phyloP scores from a whole-genome alignment of 805 yeast species.

The Saccharomycopsis sp. region DNA sequence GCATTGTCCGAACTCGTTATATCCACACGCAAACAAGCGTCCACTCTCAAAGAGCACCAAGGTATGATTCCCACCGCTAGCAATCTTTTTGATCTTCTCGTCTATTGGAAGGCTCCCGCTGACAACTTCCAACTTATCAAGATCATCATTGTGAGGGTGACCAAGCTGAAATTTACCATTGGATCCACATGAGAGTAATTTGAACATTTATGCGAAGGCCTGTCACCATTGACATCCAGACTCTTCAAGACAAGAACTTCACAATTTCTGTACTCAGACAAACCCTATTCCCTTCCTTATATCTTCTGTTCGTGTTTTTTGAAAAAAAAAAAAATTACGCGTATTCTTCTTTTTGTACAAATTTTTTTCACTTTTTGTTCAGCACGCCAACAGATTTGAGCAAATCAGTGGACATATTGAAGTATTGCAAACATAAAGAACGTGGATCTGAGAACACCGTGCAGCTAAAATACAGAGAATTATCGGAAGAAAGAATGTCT shows the following conservation, averaged over 20 bases:
- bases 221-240: neutral
- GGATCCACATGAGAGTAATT: constrained; percentile 64
- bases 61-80: constrained; percentile 87
- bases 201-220: constrained; percentile 1
- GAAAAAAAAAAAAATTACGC: constrained; percentile 8
- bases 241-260: neutral
- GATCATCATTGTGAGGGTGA: constrained; percentile 45
- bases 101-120: constrained; percentile 14
- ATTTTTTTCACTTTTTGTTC: neutral
- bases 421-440: neutral
- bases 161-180: constrained; percentile 81
- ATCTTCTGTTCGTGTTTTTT: neutral
- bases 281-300: neutral
- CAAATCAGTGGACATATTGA: neutral
- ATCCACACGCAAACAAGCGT: constrained; percentile 51
- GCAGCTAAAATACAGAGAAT: too few species aligned
- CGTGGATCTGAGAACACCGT: too few species aligned
- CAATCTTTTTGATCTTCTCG: constrained; percentile 32
- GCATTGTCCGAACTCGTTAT: constrained; percentile 49
- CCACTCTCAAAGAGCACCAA: constrained; percentile 51
- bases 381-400: neutral
- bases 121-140: constrained; percentile 27
- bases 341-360: neutral
- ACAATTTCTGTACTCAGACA: neutral
- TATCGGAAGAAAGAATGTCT: neutral